Evolutionary conservation across 306 rosid species (phyloP), one percentile per base, ranked within the genome.

Genomic region (Ochetophila trinervis): DNA sequence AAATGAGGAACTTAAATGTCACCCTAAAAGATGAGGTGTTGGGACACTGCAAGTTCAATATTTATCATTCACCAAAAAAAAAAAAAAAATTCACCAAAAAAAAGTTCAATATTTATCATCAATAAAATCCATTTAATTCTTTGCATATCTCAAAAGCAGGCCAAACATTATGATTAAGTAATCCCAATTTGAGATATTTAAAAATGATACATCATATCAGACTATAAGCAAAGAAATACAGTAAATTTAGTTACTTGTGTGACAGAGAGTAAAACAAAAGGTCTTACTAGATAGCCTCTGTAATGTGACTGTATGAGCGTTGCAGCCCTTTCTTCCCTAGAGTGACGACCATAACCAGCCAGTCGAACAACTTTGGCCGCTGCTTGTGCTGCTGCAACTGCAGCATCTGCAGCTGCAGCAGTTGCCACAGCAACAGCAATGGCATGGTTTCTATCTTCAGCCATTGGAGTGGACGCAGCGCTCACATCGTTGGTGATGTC

Each of bases 211-310:
- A 32, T 57, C 15, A 24, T 27, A 6, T 14, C 12, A 5, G 14
- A 15, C 19, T 24, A 57, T 18, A 32, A 30, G 15, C 21, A 30
- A 0, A 32, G 0, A 3, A 35, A 59, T 34, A 45, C 16, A 2
- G 45, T 40, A 40, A 34, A 35, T 4, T 59, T 59, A n/a, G 18
- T 11, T 34, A 22, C 16, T 67, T 42, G 65, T 16, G 44, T 16
- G 51, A 23, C 69, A 49, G 45, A 12, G 12, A 62, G 22, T 50
- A 55, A 35, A 44, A 56, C 37, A 45, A 51, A 42, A 19, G 60
- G 17, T 49, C 81, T 81, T 79, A 93, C 98, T 54, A 93, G 87
- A 81, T 93, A 93, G 62, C 98, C 97, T 83, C 96, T 87, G 53
- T 93, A 93, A 64, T 77, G 52, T 66, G 98, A 86, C 67, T 93